phyloP scores from a whole-genome alignment of 257 asterid species.

The Orobanche coerulescens region DNA sequence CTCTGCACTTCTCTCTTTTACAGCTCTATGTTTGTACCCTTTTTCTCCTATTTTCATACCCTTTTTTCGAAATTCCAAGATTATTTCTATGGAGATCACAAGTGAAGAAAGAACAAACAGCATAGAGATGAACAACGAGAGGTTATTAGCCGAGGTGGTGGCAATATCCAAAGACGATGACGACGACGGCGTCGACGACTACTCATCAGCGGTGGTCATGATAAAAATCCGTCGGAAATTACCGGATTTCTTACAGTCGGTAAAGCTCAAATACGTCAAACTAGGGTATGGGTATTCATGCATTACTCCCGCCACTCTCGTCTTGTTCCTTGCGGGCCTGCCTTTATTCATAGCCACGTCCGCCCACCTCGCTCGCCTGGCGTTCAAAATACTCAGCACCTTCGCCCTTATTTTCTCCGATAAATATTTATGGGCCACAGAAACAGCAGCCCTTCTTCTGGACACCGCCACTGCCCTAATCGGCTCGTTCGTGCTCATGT shows the following conservation, averaged over 20 bases:
- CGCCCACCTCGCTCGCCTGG: constrained; percentile 30
- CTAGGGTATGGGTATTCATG: constrained; percentile 65
- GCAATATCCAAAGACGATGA: constrained; percentile 39
- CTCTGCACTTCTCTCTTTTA: no score
- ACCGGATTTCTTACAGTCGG: constrained; percentile 48
- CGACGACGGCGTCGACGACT: no score
- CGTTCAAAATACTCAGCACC: background rate
- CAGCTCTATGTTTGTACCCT: background rate
- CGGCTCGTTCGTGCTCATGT: constrained; percentile 22
- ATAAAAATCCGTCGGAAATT: constrained; percentile 33
- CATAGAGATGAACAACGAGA: constrained; percentile 40
- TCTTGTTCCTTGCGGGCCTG: constrained; percentile 21
- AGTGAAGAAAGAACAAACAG: constrained; percentile 8
- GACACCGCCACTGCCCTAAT: constrained; percentile 38
- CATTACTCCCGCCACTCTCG: constrained; percentile 41
- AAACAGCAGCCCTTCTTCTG: constrained; percentile 17
- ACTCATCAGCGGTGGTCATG: constrained; percentile 37
- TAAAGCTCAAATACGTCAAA: constrained; percentile 57
- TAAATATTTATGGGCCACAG: constrained; percentile 19
- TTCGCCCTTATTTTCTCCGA: constrained; percentile 27
- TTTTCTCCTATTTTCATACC: no score
- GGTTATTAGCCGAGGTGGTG: constrained; percentile 41
- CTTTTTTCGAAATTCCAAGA: no score
- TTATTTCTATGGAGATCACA: constrained; percentile 1
- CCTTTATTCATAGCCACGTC: constrained; percentile 28